These are phyloP conservation scores for Teratosphaeria gauchensis DNA, from an alignment of 2,329 filamentous ascomycete species.

Conservation along the genomic window DNA sequence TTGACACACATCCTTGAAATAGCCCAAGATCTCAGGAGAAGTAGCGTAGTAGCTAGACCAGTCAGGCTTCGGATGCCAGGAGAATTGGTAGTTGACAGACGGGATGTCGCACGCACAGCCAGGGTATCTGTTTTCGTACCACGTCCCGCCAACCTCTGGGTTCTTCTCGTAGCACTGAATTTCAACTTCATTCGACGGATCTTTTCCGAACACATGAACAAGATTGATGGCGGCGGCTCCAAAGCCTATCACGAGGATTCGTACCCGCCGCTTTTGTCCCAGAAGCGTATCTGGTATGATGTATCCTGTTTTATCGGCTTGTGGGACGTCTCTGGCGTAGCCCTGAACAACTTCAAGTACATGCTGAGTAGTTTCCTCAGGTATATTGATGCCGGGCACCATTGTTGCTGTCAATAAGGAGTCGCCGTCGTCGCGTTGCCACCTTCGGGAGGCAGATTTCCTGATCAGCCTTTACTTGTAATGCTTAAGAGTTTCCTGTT, in stretches of 20 bases:
- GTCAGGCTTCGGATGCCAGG: constrained; percentile 23
- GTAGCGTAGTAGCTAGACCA: constrained; percentile 28
- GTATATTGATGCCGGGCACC: background rate
- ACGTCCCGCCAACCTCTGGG: background rate
- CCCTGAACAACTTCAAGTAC: background rate
- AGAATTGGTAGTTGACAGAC: constrained; percentile 6
- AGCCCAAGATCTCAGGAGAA: constrained; percentile 33
- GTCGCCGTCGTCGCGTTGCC: too few species aligned
- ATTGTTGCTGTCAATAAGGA: background rate
- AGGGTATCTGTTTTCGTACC: constrained; percentile 14
- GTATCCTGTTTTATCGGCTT: background rate
- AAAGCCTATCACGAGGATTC: background rate
- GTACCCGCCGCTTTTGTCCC: background rate
- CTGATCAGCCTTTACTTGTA: too few species aligned
- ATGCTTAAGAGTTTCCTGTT: too few species aligned
- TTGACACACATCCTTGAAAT: constrained; percentile 29
- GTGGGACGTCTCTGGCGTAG: background rate
- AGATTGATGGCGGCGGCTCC: background rate
- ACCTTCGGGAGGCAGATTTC: too few species aligned
- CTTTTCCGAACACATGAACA: background rate
- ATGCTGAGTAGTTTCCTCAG: background rate
- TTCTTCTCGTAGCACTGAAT: background rate
- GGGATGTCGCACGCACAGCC: constrained; percentile 8
- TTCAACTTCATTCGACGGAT: background rate
- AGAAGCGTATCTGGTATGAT: background rate